These are phyloP conservation scores for Mortierella alpina DNA, from an alignment of 192 early-diverging fungal genomes.

Conservation along the genomic window DNA sequence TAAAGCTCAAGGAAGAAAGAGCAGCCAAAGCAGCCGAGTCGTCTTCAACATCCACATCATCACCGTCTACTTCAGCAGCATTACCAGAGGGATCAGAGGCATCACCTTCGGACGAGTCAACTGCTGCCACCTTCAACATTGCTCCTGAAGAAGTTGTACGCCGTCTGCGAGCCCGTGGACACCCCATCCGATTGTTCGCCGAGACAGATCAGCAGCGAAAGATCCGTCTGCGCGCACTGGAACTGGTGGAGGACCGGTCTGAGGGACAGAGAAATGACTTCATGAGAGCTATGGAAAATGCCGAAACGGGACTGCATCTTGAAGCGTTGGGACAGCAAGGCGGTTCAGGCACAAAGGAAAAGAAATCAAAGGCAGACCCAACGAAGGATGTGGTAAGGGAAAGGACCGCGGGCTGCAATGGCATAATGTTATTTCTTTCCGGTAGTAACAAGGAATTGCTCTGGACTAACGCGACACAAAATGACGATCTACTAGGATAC, in stretches of 20 bases:
- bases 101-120: background rate
- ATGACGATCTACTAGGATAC: conserved; percentile 67
- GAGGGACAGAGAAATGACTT: conserved; percentile 96
- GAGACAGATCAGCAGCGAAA: conserved; percentile 86
- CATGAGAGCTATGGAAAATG: conserved; percentile 81
- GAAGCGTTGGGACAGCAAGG: conserved; percentile 74
- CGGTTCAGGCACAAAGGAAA: conserved; percentile 58
- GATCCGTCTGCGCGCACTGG: conserved; percentile 81
- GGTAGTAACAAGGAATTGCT: too few species aligned
- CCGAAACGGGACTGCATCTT: conserved; percentile 81
- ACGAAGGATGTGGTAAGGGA: conserved; percentile 56
- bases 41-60: conserved; percentile 5
- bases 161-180: conserved; percentile 84
- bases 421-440: background rate
- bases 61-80: conserved; percentile 3
- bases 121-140: conserved; percentile 63
- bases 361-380: conserved; percentile 59
- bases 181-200: conserved; percentile 94
- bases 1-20: conserved; percentile 12
- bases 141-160: conserved; percentile 80
- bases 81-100: background rate
- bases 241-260: conserved; percentile 83
- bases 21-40: conserved; percentile 9
- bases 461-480: too few species aligned
- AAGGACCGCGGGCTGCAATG: background rate